Evolutionary conservation across 2,329 filamentous ascomycete species (phyloP).

Genomic region (Colletotrichum limetticola): DNA sequence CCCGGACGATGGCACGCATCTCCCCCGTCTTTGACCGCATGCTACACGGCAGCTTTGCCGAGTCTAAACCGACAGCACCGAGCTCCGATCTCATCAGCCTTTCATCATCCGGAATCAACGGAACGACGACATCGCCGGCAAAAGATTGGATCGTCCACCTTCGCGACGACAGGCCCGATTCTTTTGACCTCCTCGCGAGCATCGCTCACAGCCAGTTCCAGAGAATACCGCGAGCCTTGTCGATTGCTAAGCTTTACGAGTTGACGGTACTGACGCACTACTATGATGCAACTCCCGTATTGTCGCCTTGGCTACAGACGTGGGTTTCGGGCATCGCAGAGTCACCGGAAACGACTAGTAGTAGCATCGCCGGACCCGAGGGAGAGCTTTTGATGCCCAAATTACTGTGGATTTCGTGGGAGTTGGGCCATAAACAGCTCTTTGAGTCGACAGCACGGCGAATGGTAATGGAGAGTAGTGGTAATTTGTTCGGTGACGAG

Average conservation of each 20-base stretch:
- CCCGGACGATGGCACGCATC: constrained; percentile 41
- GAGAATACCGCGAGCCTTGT: constrained; percentile 38
- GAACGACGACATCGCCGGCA: neutral
- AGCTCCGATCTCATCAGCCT: neutral
- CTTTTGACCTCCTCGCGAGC: constrained; percentile 43
- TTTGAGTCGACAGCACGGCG: constrained; percentile 39
- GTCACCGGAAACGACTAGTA: constrained; percentile 22
- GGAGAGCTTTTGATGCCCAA: constrained; percentile 35
- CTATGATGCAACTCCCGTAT: constrained; percentile 40
- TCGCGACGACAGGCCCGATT: constrained; percentile 43
- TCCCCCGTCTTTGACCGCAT: constrained; percentile 44
- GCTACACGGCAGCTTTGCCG: constrained; percentile 42
- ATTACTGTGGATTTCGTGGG: constrained; percentile 46
- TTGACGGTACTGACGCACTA: constrained; percentile 45
- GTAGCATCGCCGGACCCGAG: neutral
- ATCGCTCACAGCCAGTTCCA: constrained; percentile 45
- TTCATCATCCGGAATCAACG: neutral
- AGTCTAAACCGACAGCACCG: constrained; percentile 35
- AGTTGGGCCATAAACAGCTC: constrained; percentile 40
- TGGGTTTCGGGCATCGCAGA: constrained; percentile 38
- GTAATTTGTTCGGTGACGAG: constrained; percentile 22
- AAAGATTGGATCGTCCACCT: constrained; percentile 42
- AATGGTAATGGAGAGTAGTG: constrained; percentile 39
- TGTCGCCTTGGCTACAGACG: constrained; percentile 40
- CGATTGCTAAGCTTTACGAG: constrained; percentile 41